A percentile compares a stretch with the other conserved stretches of the same genome.
phyloP scores from a whole-genome alignment of 768 basidiomycete species.

The Arthromyces matolae region DNA sequence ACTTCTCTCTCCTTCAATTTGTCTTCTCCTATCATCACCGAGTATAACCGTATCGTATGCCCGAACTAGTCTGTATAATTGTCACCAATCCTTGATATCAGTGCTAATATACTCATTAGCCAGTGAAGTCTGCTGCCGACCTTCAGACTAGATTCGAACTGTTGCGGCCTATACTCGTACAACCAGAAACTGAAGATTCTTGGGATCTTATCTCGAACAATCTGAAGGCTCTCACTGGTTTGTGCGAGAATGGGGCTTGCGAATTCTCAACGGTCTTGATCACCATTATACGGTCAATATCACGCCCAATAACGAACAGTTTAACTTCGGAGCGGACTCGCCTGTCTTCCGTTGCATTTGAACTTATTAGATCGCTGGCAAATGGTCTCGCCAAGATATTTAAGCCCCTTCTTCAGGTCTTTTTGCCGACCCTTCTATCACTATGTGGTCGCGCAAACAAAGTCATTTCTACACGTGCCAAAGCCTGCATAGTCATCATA shows the following conservation, averaged over 20 bases:
- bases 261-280: conserved; percentile 16
- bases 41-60: conserved; percentile 3
- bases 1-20: neutral
- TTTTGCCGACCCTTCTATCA: conserved; percentile 63
- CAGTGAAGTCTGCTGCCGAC: conserved; percentile 7
- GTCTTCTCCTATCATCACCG: neutral
- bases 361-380: conserved; percentile 35
- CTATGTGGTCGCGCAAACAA: conserved; percentile 78
- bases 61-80: conserved; percentile 4
- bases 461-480: conserved; percentile 66
- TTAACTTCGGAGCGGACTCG: conserved; percentile 19
- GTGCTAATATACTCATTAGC: conserved; percentile 2
- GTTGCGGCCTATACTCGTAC: conserved; percentile 7
- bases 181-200: conserved; percentile 19
- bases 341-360: conserved; percentile 14
- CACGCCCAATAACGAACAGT: conserved; percentile 15
- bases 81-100: neutral
- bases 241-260: conserved; percentile 15
- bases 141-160: conserved; percentile 11
- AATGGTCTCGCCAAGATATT: conserved; percentile 61
- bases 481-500: conserved; percentile 52
- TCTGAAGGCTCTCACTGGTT: conserved; percentile 8
- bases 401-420: conserved; percentile 61
- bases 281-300: conserved; percentile 13
- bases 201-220: conserved; percentile 16